Evolutionary conservation across 164 flowering plant genomes (phyloP).

Genomic region (Houttuynia cordata): DNA sequence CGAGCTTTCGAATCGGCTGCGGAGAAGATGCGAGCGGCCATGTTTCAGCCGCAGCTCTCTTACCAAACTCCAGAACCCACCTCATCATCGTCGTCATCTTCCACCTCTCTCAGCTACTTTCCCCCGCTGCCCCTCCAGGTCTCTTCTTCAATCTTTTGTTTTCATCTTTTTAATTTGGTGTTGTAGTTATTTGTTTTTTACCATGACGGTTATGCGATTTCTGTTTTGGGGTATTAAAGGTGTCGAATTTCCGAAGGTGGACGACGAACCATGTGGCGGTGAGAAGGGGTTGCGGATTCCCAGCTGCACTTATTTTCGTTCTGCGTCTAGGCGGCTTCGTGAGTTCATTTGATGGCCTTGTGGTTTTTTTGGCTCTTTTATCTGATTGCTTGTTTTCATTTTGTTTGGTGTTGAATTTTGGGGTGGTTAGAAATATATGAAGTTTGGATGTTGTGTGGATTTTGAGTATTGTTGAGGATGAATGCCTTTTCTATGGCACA

Average conservation of each 20-base stretch:
- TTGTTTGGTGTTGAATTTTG: not conserved
- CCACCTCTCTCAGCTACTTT: not conserved
- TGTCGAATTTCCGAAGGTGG: not conserved
- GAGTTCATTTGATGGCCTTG: not conserved
- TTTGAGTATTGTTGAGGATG: too few species aligned
- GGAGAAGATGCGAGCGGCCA: not conserved
- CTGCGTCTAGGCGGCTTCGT: not conserved
- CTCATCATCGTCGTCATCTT: not conserved
- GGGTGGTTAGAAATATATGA: too few species aligned
- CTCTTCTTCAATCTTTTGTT: not conserved
- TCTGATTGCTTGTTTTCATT: too few species aligned
- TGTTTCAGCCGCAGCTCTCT: not conserved
- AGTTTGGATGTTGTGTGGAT: too few species aligned
- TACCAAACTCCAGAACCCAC: not conserved
- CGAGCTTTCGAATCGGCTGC: not conserved
- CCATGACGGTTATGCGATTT: not conserved
- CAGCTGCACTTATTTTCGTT: not conserved
- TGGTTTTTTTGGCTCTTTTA: too few species aligned
- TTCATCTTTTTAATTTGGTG: not conserved
- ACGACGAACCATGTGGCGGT: not conserved
- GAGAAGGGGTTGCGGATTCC: not conserved
- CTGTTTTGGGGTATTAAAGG: not conserved
- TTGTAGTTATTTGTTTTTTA: too few species aligned
- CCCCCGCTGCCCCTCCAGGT: not conserved
- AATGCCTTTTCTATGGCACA: too few species aligned